Evolutionary conservation across 1,284 basidiomycete genomes (phyloP).

Genomic region (Microbotryum scabiosae): DNA sequence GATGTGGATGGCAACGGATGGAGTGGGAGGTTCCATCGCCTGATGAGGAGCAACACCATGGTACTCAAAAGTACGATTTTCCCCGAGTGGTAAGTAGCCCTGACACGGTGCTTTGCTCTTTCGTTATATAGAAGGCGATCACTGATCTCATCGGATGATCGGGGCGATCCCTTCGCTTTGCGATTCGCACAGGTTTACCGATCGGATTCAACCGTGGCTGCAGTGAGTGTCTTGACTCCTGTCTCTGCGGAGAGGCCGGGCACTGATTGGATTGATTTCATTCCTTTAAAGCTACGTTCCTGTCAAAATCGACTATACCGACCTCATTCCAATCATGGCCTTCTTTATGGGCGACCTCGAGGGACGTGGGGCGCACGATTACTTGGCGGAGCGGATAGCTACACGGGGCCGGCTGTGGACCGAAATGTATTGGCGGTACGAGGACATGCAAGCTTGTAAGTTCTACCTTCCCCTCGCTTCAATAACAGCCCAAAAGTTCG

Average conservation of each 20-base stretch:
- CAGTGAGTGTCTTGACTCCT: slow-evolving; percentile 33
- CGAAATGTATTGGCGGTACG: slow-evolving; percentile 22
- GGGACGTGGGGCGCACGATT: slow-evolving; percentile 24
- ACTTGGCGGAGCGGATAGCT: slow-evolving; percentile 28
- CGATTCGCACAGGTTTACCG: slow-evolving; percentile 3
- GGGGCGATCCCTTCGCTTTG: neutral
- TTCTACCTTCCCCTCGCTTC: neutral
- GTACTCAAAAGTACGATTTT: slow-evolving; percentile 58
- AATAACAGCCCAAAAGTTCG: too few relatives aligned
- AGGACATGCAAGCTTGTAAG: slow-evolving; percentile 14
- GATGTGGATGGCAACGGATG: slow-evolving; percentile 36
- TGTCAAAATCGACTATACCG: slow-evolving; percentile 43
- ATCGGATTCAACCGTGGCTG: slow-evolving; percentile 31
- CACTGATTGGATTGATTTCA: too few relatives aligned
- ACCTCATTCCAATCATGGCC: slow-evolving; percentile 47
- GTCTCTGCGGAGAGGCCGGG: neutral
- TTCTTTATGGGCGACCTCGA: slow-evolving; percentile 50
- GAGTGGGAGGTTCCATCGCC: slow-evolving; percentile 29
- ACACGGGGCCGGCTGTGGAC: slow-evolving; percentile 31
- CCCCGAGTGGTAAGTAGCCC: slow-evolving; percentile 46
- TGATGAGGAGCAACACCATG: slow-evolving; percentile 41
- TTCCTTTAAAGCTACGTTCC: slow-evolving; percentile 35
- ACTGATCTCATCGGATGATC: slow-evolving; percentile 6
- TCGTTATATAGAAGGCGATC: slow-evolving; percentile 15
- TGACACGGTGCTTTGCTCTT: slow-evolving; percentile 12